Evolutionary conservation across 2,329 filamentous ascomycete species (phyloP).

Genomic region (Aspergillus hiratsukae): DNA sequence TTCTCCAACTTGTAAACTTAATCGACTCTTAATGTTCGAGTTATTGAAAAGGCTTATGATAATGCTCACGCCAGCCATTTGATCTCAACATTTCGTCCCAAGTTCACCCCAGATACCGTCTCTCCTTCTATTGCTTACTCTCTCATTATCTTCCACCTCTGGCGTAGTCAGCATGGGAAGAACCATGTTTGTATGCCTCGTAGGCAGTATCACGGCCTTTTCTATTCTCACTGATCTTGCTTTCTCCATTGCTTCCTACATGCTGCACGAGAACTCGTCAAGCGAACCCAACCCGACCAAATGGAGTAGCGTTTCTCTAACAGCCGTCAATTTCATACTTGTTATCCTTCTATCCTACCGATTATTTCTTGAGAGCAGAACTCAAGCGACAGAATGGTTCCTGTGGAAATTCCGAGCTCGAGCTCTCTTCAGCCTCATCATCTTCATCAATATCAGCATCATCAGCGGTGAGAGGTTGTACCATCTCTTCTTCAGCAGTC

Average conservation of each 20-base stretch:
- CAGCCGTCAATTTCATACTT: neutral
- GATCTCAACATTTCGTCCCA: neutral
- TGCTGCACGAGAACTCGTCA: neutral
- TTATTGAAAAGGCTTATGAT: neutral
- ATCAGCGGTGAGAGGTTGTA: neutral
- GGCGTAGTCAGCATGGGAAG: neutral
- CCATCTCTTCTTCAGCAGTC: neutral
- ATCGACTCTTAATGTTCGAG: neutral
- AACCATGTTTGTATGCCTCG: neutral
- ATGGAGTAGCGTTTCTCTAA: neutral
- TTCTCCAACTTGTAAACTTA: neutral
- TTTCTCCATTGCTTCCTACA: neutral
- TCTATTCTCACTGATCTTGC: neutral
- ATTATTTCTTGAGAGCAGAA: neutral
- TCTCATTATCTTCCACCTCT: neutral
- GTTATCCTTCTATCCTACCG: neutral
- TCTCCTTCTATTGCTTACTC: neutral
- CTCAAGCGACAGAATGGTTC: neutral
- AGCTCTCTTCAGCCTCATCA: neutral
- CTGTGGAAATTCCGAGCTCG: neutral
- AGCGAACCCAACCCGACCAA: neutral
- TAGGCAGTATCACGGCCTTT: neutral
- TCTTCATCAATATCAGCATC: neutral
- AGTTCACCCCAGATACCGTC: neutral
- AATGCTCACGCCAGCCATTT: neutral